Evolutionary conservation across 2,329 filamentous ascomycete species (phyloP).

Genomic region (Colletotrichum melonis): DNA sequence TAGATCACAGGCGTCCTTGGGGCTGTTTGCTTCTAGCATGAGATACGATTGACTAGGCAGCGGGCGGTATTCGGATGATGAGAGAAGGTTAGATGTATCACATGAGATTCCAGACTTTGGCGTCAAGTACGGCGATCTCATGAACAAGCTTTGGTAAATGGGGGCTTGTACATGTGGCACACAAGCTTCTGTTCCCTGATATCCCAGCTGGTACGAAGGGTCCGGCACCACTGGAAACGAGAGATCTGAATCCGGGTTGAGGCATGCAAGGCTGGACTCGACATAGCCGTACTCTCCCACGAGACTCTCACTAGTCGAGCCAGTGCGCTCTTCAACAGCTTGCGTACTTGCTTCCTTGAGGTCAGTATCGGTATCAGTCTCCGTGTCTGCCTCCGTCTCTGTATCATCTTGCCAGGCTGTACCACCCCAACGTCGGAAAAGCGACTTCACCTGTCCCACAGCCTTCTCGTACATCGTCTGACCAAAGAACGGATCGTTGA

Average conservation of each 20-base stretch:
- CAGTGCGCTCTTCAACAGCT: background rate
- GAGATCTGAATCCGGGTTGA: too few species aligned
- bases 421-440: background rate
- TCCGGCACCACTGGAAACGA: too few species aligned
- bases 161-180: too few species aligned
- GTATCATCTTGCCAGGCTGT: background rate
- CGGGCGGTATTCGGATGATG: background rate
- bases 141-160: background rate
- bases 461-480: slow-evolving; percentile 6
- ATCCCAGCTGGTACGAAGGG: background rate
- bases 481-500: background rate
- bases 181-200: background rate
- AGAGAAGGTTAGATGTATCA: background rate
- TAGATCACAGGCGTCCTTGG: too few species aligned
- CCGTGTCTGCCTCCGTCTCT: background rate
- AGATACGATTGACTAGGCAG: background rate
- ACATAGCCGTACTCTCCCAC: too few species aligned
- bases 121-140: background rate
- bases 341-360: background rate
- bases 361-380: background rate
- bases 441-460: background rate
- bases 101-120: background rate
- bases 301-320: background rate
- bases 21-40: too few species aligned
- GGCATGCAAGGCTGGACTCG: too few species aligned